Evolutionary conservation across 2,329 filamentous ascomycete species (phyloP), one percentile per base, ranked within the genome.

Genomic region (Escovopsis weberi): DNA sequence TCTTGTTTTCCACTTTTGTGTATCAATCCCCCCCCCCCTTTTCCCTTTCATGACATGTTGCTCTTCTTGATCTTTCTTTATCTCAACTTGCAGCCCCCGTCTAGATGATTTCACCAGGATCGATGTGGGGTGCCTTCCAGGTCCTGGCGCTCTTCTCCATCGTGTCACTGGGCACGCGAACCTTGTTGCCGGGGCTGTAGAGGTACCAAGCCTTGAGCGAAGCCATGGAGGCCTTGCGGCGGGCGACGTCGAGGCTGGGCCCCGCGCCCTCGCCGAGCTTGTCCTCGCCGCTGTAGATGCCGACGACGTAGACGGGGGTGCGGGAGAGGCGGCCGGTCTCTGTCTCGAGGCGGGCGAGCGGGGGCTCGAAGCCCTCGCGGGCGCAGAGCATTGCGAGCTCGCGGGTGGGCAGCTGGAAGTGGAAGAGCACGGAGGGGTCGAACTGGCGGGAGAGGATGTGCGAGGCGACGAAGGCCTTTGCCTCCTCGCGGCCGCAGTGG

Each of bases 191-290:
- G 26, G 91, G 89, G 59, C 80, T 88, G 68, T 98, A 98, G 42
- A 98, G 69, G 63, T 98, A 98, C 91, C 91, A 98, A 6, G 81
- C 73, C 70, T 94, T 94, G 56, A 98, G 69, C 15, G 87, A 80
- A 48, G 82, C 80, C 55, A 93, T 88, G 33, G 85, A 78, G 18
- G 91, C 91, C 59, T 85, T 75, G 49, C 75, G 72, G 49, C 85
- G 77, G 30, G 84, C 89, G 54, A 86, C 75, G 50, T 86, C 72
- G 44, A 96, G 67, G 61, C 75, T 88, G 39, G 81, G 68, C 23
- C 84, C 91, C 18, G 80, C 73, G n/a, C 80, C 91, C 66, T 98
- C 89, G 43, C 89, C 91, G 36, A 98, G 70, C 72, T 91, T 89
- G 59, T 98, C 88, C 47, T 72, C 70, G 41, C 89, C 91, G 51